A percentile compares a stretch with the other conserved stretches of the same genome.
Conservation (phyloP, 495 filamentous ascomycete genomes). For the Lasiosphaeria hispida region DNA sequence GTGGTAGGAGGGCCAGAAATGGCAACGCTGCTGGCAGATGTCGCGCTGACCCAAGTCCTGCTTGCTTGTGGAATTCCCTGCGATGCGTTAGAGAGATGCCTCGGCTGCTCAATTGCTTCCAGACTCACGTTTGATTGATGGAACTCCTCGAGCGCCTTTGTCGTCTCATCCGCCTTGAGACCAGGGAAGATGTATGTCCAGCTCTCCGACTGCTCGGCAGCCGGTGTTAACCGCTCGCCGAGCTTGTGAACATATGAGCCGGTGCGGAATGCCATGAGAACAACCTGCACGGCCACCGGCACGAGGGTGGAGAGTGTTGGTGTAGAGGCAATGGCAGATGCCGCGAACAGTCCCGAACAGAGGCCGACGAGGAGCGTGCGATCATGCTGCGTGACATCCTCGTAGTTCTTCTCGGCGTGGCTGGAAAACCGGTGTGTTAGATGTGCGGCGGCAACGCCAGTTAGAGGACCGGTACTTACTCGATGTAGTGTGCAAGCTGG, state of each 20-base stretch:
- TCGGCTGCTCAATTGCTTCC: not conserved
- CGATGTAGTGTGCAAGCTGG: slow-evolving; percentile 73
- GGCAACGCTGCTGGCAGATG: slow-evolving; percentile 65
- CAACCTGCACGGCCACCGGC: slow-evolving; percentile 64
- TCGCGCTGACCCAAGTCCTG: slow-evolving; percentile 71
- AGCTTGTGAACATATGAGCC: slow-evolving; percentile 59
- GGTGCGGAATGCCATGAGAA: slow-evolving; percentile 69
- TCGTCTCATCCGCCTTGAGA: slow-evolving; percentile 42
- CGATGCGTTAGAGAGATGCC: slow-evolving; percentile 1
- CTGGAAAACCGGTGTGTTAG: slow-evolving; percentile 26
- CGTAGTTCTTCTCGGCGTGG: slow-evolving; percentile 44
- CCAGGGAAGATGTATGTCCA: slow-evolving; percentile 58
- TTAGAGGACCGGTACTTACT: slow-evolving; percentile 49
- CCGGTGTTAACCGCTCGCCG: slow-evolving; percentile 49
- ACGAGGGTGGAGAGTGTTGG: slow-evolving; percentile 67
- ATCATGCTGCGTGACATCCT: slow-evolving; percentile 40
- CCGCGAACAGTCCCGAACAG: slow-evolving; percentile 72
- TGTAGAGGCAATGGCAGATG: slow-evolving; percentile 66
- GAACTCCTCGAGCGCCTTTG: slow-evolving; percentile 49
- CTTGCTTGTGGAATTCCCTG: slow-evolving; percentile 60
- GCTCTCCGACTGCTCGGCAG: slow-evolving; percentile 47
- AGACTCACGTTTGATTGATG: slow-evolving; percentile 46
- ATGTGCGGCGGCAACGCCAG: no score
- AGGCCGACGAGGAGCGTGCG: slow-evolving; percentile 58
- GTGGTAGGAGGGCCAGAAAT: slow-evolving; percentile 75